phyloP scores from a whole-genome alignment of 2,329 filamentous ascomycete species.

The Pseudofabraea citricarpa region DNA sequence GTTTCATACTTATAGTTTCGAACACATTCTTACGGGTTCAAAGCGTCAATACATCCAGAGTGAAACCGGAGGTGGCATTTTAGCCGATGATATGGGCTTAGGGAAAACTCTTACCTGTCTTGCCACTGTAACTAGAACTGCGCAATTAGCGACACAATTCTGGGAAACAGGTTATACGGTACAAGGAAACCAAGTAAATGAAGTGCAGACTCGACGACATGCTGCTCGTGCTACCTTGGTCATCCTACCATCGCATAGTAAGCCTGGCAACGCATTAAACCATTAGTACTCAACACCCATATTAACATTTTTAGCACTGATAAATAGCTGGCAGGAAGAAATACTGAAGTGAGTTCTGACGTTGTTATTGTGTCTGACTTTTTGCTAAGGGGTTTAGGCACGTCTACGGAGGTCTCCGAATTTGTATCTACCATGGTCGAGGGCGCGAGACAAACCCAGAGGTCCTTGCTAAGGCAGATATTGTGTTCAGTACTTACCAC shows the following conservation, averaged over 20 bases:
- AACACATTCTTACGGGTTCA: constrained; percentile 76
- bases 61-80: constrained; percentile 56
- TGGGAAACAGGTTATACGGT: not conserved
- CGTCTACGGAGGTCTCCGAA: constrained; percentile 19
- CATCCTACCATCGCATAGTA: not conserved
- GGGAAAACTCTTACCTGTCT: constrained; percentile 47
- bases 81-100: constrained; percentile 55
- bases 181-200: not conserved
- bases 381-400: constrained; percentile 25
- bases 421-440: constrained; percentile 31
- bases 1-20: constrained; percentile 55
- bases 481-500: constrained; percentile 43
- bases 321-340: constrained; percentile 36
- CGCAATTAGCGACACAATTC: constrained; percentile 26
- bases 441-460: constrained; percentile 20
- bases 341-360: constrained; percentile 28
- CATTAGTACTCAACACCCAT: not conserved
- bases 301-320: constrained; percentile 29
- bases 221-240: not conserved
- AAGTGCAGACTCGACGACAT: constrained; percentile 17
- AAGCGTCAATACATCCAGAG: constrained; percentile 50
- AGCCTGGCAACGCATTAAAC: not conserved
- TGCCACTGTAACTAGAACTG: constrained; percentile 37
- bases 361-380: not conserved
- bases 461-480: constrained; percentile 29